phyloP scores from a whole-genome alignment of 129 eudicot species.

The Chrysanthemum makinoi region DNA sequence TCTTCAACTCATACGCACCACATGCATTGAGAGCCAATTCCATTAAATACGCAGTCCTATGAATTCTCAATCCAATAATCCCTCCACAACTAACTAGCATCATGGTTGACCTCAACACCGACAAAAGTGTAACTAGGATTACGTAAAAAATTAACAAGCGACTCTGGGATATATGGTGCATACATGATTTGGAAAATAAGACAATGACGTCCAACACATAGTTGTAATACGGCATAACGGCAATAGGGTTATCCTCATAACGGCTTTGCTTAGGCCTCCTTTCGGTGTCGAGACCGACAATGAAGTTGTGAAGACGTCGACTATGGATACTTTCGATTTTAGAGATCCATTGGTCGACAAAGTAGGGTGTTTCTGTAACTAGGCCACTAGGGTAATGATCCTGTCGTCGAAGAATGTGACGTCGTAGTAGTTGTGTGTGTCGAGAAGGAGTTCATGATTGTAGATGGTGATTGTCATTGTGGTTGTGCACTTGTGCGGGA shows the following conservation, averaged over 20 bases:
- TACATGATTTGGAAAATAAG: constrained; percentile 31
- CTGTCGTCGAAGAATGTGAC: constrained; percentile 20
- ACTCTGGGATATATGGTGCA: neutral
- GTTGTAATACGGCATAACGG: constrained; percentile 29
- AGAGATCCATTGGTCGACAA: constrained; percentile 33
- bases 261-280: constrained; percentile 32
- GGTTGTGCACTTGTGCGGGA: neutral
- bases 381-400: constrained; percentile 30
- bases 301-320: constrained; percentile 18
- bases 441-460: no score
- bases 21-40: constrained; percentile 32
- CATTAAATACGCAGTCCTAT: constrained; percentile 33
- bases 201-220: constrained; percentile 24
- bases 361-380: constrained; percentile 27
- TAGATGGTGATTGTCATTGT: no score
- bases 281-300: constrained; percentile 43
- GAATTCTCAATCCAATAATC: constrained; percentile 25
- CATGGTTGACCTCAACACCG: constrained; percentile 33
- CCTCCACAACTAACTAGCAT: constrained; percentile 28
- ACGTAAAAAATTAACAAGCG: constrained; percentile 18
- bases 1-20: constrained; percentile 18
- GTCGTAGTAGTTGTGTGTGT: constrained; percentile 24
- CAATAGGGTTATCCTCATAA: constrained; percentile 7
- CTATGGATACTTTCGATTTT: constrained; percentile 18
- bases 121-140: constrained; percentile 27